Percentiles rank a stretch among this genome's conserved stretches.
These are phyloP conservation scores for Reutealis trisperma DNA, from an alignment of 345 rosid species.

Conservation along the genomic window DNA sequence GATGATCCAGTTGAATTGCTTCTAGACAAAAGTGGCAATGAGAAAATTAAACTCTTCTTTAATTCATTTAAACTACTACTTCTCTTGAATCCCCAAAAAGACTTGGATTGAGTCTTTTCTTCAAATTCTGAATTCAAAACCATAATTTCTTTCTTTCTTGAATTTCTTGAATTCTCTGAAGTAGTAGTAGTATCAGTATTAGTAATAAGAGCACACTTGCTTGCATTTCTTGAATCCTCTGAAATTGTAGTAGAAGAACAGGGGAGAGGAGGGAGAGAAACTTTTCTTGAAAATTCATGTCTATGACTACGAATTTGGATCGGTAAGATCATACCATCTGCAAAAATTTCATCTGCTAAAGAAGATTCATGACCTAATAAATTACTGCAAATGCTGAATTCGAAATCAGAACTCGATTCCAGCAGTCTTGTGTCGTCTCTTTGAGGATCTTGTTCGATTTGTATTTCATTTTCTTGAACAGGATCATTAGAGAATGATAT, in stretches of 20 bases:
- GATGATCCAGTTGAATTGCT: constrained; percentile 80
- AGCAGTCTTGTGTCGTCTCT: constrained; percentile 51
- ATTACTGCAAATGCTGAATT: constrained; percentile 55
- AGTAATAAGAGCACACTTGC: too few species aligned
- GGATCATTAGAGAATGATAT: constrained; percentile 61
- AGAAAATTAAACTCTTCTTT: constrained; percentile 53
- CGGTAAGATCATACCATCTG: constrained; percentile 75
- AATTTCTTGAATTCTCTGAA: too few species aligned
- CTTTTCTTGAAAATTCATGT: constrained; percentile 32
- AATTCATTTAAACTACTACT: constrained; percentile 65
- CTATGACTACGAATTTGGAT: constrained; percentile 19
- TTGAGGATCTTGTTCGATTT: constrained; percentile 26
- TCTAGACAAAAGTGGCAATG: constrained; percentile 61
- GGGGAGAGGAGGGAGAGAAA: constrained; percentile 46
- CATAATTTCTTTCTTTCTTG: not conserved
- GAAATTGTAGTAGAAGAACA: constrained; percentile 3
- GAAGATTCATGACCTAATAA: constrained; percentile 43
- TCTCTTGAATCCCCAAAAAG: constrained; percentile 83
- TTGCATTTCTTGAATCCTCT: too few species aligned
- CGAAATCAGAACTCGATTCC: constrained; percentile 65
- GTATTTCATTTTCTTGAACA: constrained; percentile 34
- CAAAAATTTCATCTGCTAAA: constrained; percentile 77
- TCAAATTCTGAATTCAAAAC: constrained; percentile 24
- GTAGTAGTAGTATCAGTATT: too few species aligned
- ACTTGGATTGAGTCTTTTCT: constrained; percentile 44